Conservation (phyloP, 2,329 filamentous ascomycete genomes). For the Ophiostoma perfectum region DNA sequence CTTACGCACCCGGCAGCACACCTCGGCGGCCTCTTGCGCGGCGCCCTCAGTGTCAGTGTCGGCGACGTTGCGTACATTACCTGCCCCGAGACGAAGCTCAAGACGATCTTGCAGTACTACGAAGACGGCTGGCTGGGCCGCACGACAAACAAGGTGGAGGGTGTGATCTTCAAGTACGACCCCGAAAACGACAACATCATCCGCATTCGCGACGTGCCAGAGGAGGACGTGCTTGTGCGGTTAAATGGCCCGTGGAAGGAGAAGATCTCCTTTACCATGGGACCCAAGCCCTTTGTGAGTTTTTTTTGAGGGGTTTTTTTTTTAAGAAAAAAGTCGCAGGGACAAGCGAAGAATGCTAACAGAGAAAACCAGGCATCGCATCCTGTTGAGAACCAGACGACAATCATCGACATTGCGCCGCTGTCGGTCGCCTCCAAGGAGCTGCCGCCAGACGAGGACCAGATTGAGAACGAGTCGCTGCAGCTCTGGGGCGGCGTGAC, state of each 20-base stretch:
- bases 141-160: slow-evolving; percentile 84
- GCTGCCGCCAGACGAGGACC: slow-evolving; percentile 68
- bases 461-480: slow-evolving; percentile 84
- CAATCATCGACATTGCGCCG: slow-evolving; percentile 84
- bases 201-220: slow-evolving; percentile 78
- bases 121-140: slow-evolving; percentile 94
- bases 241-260: slow-evolving; percentile 85
- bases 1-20: slow-evolving; percentile 92
- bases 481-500: slow-evolving; percentile 86
- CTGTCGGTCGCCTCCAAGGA: slow-evolving; percentile 73
- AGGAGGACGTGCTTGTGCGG: slow-evolving; percentile 74
- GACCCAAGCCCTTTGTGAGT: slow-evolving; percentile 58
- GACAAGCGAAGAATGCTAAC: neutral
- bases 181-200: slow-evolving; percentile 76
- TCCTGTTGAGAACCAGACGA: slow-evolving; percentile 55
- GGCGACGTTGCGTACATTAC: slow-evolving; percentile 84
- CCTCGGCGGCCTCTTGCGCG: slow-evolving; percentile 79
- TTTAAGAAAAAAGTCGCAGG: neutral
- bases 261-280: slow-evolving; percentile 57
- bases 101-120: slow-evolving; percentile 85
- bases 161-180: slow-evolving; percentile 85
- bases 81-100: slow-evolving; percentile 84
- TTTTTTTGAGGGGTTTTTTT: neutral
- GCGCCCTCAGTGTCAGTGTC: slow-evolving; percentile 83
- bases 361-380: slow-evolving; percentile 37